Percentiles rank a stretch among this genome's conserved stretches.
These are phyloP conservation scores for Candolleomyces eurysporus DNA, from an alignment of 768 basidiomycete genomes.

Conservation along the genomic window DNA sequence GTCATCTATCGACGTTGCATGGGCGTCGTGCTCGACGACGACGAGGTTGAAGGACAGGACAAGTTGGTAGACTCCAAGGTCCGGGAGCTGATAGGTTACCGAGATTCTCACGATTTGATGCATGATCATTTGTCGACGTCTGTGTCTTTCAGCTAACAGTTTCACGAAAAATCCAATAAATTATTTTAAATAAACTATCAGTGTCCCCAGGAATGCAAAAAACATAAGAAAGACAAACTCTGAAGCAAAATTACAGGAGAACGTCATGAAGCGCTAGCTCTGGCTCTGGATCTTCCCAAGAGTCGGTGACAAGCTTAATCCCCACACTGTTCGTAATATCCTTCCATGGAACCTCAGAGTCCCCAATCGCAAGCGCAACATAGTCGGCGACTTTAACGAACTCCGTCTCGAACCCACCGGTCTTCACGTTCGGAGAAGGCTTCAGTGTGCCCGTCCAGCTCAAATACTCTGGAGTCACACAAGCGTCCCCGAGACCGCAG, in stretches of 20 bases:
- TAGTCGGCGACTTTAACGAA: slow-evolving; percentile 52
- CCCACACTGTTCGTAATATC: slow-evolving; percentile 44
- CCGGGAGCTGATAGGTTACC: background rate
- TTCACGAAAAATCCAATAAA: no score
- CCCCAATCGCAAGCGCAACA: slow-evolving; percentile 46
- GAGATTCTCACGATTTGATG: background rate
- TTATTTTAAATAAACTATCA: no score
- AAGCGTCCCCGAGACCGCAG: slow-evolving; percentile 16
- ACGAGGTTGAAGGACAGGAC: background rate
- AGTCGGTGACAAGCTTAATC: slow-evolving; percentile 59
- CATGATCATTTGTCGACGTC: no score
- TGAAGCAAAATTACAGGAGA: no score
- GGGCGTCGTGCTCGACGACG: background rate
- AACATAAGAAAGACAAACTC: no score
- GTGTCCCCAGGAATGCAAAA: no score
- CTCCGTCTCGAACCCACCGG: slow-evolving; percentile 46
- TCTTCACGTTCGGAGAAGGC: slow-evolving; percentile 34
- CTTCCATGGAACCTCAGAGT: slow-evolving; percentile 35
- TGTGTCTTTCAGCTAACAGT: no score
- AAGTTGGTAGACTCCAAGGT: background rate
- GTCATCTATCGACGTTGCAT: slow-evolving; percentile 42
- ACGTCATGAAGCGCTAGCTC: no score
- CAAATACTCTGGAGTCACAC: slow-evolving; percentile 21
- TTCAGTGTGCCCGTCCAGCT: slow-evolving; percentile 64
- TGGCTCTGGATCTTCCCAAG: slow-evolving; percentile 27